Evolutionary conservation across 176 grass and related monocot genomes (phyloP).

Genomic region (Chloris gayana): DNA sequence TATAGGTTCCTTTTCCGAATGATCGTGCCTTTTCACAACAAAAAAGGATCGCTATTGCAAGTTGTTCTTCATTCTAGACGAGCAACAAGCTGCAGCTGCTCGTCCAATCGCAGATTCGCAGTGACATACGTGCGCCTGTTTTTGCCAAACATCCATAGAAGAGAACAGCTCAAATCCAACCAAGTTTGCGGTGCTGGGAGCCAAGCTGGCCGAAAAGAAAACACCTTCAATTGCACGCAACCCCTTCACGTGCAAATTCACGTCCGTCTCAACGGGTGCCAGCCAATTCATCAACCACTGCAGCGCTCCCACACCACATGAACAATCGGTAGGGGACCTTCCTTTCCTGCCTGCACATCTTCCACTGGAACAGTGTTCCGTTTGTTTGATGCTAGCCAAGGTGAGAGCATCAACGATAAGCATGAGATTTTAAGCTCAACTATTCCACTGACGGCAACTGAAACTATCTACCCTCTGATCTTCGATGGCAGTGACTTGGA

Average conservation of each 20-base stretch:
- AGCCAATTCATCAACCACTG: no score
- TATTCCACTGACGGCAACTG: not conserved
- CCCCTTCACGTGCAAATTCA: conserved; percentile 45
- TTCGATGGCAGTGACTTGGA: not conserved
- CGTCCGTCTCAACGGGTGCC: no score
- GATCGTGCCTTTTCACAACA: no score
- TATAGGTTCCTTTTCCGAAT: not conserved
- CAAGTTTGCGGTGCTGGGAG: conserved; percentile 16
- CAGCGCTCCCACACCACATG: not conserved
- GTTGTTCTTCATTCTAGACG: not conserved
- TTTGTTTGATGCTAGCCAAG: conserved; percentile 23
- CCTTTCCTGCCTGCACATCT: not conserved
- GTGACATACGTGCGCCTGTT: not conserved
- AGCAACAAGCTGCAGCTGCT: no score
- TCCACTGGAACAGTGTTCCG: not conserved
- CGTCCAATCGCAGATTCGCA: not conserved
- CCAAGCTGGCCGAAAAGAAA: conserved; percentile 36
- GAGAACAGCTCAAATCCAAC: conserved; percentile 9
- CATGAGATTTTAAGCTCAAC: conserved; percentile 1
- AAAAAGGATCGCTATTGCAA: not conserved
- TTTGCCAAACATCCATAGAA: not conserved
- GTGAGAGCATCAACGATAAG: not conserved
- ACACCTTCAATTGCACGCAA: conserved; percentile 40
- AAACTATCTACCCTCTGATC: conserved; percentile 1
- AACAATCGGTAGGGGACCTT: conserved; percentile 26